Evolutionary conservation across 768 basidiomycete species (phyloP).

Genomic region (Podaxis sp.): DNA sequence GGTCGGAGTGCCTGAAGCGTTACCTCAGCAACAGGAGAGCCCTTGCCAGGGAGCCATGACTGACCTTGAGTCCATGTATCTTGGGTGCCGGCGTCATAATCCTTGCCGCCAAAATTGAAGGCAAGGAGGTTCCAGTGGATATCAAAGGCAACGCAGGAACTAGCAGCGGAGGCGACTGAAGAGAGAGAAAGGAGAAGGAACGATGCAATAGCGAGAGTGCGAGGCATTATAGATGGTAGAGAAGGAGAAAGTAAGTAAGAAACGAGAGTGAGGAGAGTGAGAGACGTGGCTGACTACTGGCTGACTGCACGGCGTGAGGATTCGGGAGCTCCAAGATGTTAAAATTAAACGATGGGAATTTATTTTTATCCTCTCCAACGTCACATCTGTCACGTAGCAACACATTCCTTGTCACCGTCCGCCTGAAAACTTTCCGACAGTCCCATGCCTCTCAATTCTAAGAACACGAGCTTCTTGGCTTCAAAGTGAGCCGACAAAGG

Average conservation of each 20-base stretch:
- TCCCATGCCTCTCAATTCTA: too few species aligned
- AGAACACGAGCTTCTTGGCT: too few species aligned
- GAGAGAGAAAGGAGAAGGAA: slow-evolving; percentile 17
- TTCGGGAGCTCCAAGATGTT: not conserved
- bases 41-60: slow-evolving; percentile 22
- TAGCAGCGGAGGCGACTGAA: slow-evolving; percentile 21
- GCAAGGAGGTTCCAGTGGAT: slow-evolving; percentile 79
- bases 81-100: slow-evolving; percentile 78
- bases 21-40: not conserved
- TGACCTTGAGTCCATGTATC: slow-evolving; percentile 63
- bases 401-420: not conserved
- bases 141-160: slow-evolving; percentile 81
- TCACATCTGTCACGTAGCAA: not conserved
- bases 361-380: not conserved
- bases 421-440: too few species aligned
- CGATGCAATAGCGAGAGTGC: slow-evolving; percentile 21
- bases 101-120: slow-evolving; percentile 81
- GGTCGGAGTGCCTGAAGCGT: slow-evolving; percentile 45
- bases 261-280: slow-evolving; percentile 7
- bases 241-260: not conserved
- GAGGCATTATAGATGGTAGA: slow-evolving; percentile 17
- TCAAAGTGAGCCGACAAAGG: too few species aligned
- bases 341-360: not conserved
- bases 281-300: slow-evolving; percentile 11
- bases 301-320: slow-evolving; percentile 7